Conservation (phyloP, 176 grass and related monocot species). For the Carex scoparia region DNA sequence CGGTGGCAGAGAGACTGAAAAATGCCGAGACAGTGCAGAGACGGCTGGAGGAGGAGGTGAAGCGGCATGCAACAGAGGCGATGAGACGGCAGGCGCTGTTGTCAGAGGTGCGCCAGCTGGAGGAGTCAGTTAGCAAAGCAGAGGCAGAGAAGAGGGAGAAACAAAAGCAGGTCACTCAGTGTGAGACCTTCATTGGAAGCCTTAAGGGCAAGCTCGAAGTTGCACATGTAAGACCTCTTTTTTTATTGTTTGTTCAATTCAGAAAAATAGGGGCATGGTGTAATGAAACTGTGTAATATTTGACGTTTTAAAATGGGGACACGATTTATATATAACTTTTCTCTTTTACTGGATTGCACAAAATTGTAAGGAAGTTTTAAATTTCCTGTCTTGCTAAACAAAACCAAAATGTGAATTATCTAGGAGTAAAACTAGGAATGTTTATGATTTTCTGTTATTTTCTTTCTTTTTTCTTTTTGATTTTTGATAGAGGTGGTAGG, state of each 20-base stretch:
- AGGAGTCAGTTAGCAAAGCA: conserved; percentile 53
- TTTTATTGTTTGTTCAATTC: not conserved
- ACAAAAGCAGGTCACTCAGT: conserved; percentile 77
- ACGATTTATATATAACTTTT: not conserved
- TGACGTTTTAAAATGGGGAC: not conserved
- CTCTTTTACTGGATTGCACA: not conserved
- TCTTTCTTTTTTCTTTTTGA: not conserved
- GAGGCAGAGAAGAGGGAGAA: conserved; percentile 86
- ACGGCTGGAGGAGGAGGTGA: conserved; percentile 82
- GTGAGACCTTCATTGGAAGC: conserved; percentile 79
- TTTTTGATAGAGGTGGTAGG: not conserved
- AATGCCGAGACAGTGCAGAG: conserved; percentile 69
- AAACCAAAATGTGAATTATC: not conserved
- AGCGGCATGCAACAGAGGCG: conserved; percentile 65
- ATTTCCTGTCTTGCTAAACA: not conserved
- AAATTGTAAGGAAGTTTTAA: not conserved
- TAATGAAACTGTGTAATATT: not conserved
- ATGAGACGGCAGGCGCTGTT: conserved; percentile 57
- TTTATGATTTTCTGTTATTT: not conserved
- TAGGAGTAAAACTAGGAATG: not conserved
- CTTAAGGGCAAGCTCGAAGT: conserved; percentile 89
- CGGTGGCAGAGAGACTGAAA: conserved; percentile 67
- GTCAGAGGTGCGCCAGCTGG: conserved; percentile 73
- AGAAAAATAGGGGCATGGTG: not conserved
- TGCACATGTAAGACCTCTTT: conserved; percentile 53